Evolutionary conservation across 2,329 filamentous ascomycete genomes (phyloP), one percentile per base, ranked within the genome.

Genomic region (Tolypocladium pustulatum): DNA sequence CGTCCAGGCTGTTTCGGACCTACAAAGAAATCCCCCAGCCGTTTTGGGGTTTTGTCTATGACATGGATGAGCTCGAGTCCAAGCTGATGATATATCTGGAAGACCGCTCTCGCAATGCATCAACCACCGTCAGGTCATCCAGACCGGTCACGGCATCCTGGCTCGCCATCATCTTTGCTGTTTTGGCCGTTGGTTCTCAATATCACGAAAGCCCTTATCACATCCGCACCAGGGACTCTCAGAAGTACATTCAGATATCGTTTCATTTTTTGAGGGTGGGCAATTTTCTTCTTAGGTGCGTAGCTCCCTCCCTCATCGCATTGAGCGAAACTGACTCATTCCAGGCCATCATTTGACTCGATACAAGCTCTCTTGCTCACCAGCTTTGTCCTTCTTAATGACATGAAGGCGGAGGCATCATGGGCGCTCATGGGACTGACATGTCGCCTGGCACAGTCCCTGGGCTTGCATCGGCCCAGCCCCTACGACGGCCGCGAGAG

Each of bases 361-460:
- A 83, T 87, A 32, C 84, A 87, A 67, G 84, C 84, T 1, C 71
- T 87, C 46, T 73, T 87, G 1, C 76, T 87, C 51, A 83, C 82
- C 4, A 80, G 82, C 36, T 86, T 87, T 61, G 83, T 85, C 2
- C 73, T 87, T 2, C 73, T 86, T 32, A 87, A 87, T 63, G 84
- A 87, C 60, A 87, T 87, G 84, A 87, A 87, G 65, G 84, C 84
- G 1, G 84, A 87, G 65, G 84, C 83, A 0, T 86, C 84, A 0
- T 87, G 84, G 84, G 84, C 84, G 0, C 68, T 87, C 57, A 78
- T 85, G 56, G 84, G 84, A 0, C 76, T 87, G 52, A 86, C 84
- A 0, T 86, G 83, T 61, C 78, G 84, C 32, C 75, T 87, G n/a
- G 84, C 84, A 0, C 83, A 87, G 66, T 86, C 84, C 0, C 73